Base-by-base conservation (phyloP, 805 yeast species). In the Barnettozyma pratensis region DNA sequence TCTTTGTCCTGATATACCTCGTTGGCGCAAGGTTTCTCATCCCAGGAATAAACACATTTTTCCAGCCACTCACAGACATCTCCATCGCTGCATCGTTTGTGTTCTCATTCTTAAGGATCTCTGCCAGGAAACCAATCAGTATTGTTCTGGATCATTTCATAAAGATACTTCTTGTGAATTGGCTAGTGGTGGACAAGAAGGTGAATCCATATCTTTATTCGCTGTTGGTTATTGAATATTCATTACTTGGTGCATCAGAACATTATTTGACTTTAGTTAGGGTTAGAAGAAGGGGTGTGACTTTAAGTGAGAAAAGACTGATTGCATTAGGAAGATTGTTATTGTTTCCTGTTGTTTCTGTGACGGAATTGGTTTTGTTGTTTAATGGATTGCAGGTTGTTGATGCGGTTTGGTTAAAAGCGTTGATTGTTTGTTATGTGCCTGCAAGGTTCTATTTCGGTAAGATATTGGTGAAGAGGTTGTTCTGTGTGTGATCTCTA, bases 11-110 rank as follows among this genome's bases (percentile, higher is more conserved):
- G 27, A 28, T 42, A n/a, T 47, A 42, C 27, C 45, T 47, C 12
- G 46, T 47, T 14, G 42, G 43, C 3, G 40, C 45, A 32, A n/a
- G 41, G 27, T 47, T 14, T 31, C 11, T 47, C 30, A 42, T 41
- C n/a, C 37, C 34, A 4, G 50, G 50, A 3, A 42, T 47, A 7
- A 25, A 39, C 11, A 12, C 28, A 9, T 47, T 47, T 34, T 47
- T 47, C 34, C 34, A 36, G 7, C 10, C 28, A 32, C 7, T 47
- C 6, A 42, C 44, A 10, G 42, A 39, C 30, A 10, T 14, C 26
- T 32, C 44, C 8, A 26, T n/a, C 25, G 3, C 4, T 34, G 1
- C 9, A 12, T 2, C 26, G 5, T 7, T 42, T 5, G 12, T 7
- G 12, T 27, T n/a, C 12, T 38, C 41, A 34, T 6, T 32, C 34